Conservation (phyloP, 73 alveolate genomes). For the Symbiodinium pilosum region DNA sequence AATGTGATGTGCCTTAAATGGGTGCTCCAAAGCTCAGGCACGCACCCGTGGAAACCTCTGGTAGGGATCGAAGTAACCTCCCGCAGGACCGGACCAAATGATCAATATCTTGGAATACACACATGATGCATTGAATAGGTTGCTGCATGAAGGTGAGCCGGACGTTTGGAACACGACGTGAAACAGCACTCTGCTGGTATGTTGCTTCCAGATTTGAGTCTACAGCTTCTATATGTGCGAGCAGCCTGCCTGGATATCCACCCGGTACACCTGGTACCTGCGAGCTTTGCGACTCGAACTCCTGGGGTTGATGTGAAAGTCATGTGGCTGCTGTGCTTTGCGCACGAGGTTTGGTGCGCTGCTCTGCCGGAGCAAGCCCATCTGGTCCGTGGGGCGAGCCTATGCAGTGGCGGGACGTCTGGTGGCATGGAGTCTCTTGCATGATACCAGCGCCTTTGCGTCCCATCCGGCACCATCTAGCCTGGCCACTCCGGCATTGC, state of each 20-base stretch:
- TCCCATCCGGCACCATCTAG: neutral
- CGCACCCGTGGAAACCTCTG: neutral
- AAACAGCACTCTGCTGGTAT: no score
- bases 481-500: neutral
- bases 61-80: neutral
- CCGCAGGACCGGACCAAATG: no score
- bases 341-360: slow-evolving; percentile 1
- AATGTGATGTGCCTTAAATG: no score
- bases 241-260: neutral
- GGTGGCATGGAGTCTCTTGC: no score
- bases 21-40: no score
- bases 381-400: neutral
- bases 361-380: slow-evolving; percentile 1
- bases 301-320: no score
- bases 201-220: no score
- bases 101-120: no score
- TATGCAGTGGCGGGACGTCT: neutral
- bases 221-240: neutral
- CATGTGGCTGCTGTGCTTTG: no score
- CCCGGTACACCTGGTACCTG: neutral
- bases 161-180: no score
- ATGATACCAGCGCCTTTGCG: neutral
- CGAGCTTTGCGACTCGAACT: neutral
- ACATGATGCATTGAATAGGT: no score
- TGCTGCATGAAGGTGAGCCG: no score